Evolutionary conservation across 2,329 filamentous ascomycete species (phyloP).

Genomic region (Claviceps pazoutovae): DNA sequence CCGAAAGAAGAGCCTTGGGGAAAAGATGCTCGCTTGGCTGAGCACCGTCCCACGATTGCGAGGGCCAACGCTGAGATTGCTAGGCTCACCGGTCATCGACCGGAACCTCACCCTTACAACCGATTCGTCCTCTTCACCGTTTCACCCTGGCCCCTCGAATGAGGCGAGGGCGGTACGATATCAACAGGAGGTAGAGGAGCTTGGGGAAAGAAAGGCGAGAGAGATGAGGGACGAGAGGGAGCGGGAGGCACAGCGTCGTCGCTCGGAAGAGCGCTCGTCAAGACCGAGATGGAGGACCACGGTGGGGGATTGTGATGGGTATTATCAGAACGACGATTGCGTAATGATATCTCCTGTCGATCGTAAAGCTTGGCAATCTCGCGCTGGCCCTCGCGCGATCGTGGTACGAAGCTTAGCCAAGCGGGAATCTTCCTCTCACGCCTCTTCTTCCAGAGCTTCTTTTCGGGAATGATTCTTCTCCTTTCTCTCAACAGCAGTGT

Average conservation of each 20-base stretch:
- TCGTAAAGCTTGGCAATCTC: conserved; percentile 24
- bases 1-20: conserved; percentile 8
- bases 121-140: too few species aligned
- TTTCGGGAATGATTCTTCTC: conserved; percentile 8
- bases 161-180: conserved; percentile 7
- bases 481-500: conserved; percentile 8
- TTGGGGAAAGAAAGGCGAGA: conserved; percentile 10
- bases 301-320: conserved; percentile 11
- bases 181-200: conserved; percentile 16
- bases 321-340: too few species aligned
- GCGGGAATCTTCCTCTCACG: conserved; percentile 3
- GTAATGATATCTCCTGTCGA: too few species aligned
- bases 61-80: conserved; percentile 29
- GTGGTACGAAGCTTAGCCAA: conserved; percentile 13
- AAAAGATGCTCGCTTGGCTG: conserved; percentile 10
- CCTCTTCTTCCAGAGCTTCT: conserved; percentile 12
- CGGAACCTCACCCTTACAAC: too few species aligned
- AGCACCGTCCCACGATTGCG: conserved; percentile 18
- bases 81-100: conserved; percentile 13
- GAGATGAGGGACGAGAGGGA: conserved; percentile 21
- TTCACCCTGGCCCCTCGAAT: too few species aligned
- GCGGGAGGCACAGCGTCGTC: conserved; percentile 8
- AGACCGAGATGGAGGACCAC: conserved; percentile 21
- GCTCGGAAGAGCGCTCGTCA: conserved; percentile 27
- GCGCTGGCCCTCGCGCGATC: conserved; percentile 29